These are phyloP conservation scores for Vaccinium corymbosum DNA, from an alignment of 148 eudicot species.

Conservation along the genomic window DNA sequence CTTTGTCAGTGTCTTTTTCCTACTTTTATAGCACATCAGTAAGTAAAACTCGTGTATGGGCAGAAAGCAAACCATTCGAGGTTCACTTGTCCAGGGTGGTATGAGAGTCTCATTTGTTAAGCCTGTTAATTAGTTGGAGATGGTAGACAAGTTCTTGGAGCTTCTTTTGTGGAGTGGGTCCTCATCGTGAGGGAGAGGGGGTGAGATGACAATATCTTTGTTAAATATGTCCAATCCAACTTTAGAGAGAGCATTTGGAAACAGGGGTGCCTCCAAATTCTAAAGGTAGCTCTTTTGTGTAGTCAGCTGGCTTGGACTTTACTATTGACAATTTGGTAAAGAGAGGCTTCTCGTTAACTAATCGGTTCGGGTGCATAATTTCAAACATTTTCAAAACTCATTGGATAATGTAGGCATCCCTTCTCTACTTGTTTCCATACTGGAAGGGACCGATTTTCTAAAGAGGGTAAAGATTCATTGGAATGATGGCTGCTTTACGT, in stretches of 20 bases:
- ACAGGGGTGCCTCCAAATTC: neutral
- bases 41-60: neutral
- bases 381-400: neutral
- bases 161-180: neutral
- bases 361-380: neutral
- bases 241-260: neutral
- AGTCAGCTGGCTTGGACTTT: neutral
- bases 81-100: neutral
- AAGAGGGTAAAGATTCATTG: neutral
- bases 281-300: neutral
- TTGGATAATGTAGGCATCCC: neutral
- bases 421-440: neutral
- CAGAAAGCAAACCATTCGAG: neutral
- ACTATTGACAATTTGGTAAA: neutral
- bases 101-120: neutral
- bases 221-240: neutral
- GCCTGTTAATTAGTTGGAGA: neutral
- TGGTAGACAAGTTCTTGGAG: neutral
- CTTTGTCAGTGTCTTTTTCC: neutral
- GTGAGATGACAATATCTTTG: neutral
- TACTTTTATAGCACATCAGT: neutral
- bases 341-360: neutral
- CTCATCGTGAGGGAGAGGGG: neutral
- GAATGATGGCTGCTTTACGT: neutral
- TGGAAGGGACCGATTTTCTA: neutral